phyloP scores from a whole-genome alignment of 2,329 filamentous ascomycete genomes.

The Monosporascus sp. region DNA sequence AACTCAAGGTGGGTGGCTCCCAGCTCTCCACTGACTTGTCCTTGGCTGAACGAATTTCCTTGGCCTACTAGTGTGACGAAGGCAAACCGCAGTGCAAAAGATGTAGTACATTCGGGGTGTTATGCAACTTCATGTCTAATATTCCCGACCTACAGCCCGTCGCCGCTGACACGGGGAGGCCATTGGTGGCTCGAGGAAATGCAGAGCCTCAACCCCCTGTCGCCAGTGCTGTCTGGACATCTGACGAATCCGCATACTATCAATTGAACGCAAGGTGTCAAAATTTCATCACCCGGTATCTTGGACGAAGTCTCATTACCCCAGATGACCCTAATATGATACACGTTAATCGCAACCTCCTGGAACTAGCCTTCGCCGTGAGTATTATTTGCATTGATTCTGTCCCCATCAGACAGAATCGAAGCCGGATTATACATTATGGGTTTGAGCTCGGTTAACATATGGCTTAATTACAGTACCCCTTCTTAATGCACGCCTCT shows the following conservation, averaged over 20 bases:
- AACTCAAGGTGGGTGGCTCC: slow-evolving; percentile 36
- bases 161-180: slow-evolving; percentile 15
- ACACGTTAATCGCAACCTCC: slow-evolving; percentile 33
- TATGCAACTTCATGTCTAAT: slow-evolving; percentile 37
- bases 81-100: slow-evolving; percentile 36
- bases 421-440: not conserved
- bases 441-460: slow-evolving; percentile 5
- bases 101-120: slow-evolving; percentile 38
- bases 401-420: not conserved
- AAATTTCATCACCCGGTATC: slow-evolving; percentile 36
- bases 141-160: slow-evolving; percentile 34
- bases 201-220: slow-evolving; percentile 18
- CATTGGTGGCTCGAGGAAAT: slow-evolving; percentile 12
- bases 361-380: slow-evolving; percentile 34
- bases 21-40: not conserved
- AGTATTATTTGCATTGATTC: slow-evolving; percentile 10
- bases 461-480: slow-evolving; percentile 28
- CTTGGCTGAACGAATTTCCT: slow-evolving; percentile 1
- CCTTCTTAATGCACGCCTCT: slow-evolving; percentile 42
- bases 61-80: slow-evolving; percentile 39
- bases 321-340: slow-evolving; percentile 33
- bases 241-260: slow-evolving; percentile 27
- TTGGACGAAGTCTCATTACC: slow-evolving; percentile 31
- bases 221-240: slow-evolving; percentile 16
- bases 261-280: slow-evolving; percentile 34